Conservation (phyloP, 2,329 filamentous ascomycete genomes). For the Paecilomyces niveus region DNA sequence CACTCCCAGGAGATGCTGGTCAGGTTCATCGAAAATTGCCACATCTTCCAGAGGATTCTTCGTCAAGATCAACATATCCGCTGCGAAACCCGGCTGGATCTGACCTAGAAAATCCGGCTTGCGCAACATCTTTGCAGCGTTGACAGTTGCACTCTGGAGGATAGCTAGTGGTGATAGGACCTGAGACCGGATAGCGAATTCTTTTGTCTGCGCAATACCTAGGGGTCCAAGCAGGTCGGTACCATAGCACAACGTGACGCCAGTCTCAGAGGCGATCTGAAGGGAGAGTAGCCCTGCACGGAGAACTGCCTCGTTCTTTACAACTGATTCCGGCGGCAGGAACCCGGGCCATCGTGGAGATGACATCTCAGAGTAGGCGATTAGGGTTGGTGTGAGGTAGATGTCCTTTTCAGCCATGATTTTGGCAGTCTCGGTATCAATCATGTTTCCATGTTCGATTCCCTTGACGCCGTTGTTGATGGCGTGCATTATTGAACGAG, state of each 20-base stretch:
- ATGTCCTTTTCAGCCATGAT: slow-evolving; percentile 45
- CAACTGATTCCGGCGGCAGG: slow-evolving; percentile 26
- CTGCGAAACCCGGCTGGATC: slow-evolving; percentile 43
- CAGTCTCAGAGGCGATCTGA: slow-evolving; percentile 44
- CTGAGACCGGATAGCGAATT: slow-evolving; percentile 41
- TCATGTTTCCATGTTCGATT: slow-evolving; percentile 48
- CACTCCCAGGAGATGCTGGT: slow-evolving; percentile 43
- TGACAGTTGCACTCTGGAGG: slow-evolving; percentile 47
- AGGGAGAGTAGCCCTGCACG: slow-evolving; percentile 41
- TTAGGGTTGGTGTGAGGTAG: slow-evolving; percentile 49
- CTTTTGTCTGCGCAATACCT: slow-evolving; percentile 41
- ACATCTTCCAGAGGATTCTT: slow-evolving; percentile 52
- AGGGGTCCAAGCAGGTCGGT: slow-evolving; percentile 49
- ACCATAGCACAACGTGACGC: slow-evolving; percentile 51
- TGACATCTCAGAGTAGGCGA: slow-evolving; percentile 46
- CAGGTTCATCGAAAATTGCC: slow-evolving; percentile 41
- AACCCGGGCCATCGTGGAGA: slow-evolving; percentile 26
- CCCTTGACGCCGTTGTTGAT: slow-evolving; percentile 49
- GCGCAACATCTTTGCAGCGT: slow-evolving; percentile 44
- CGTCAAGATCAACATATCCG: slow-evolving; percentile 48
- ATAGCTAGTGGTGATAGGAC: slow-evolving; percentile 39
- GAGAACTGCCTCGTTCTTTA: slow-evolving; percentile 48
- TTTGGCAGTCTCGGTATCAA: slow-evolving; percentile 38
- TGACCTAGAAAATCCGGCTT: slow-evolving; percentile 44
- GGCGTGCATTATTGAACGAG: slow-evolving; percentile 47